Evolutionary conservation across 805 yeast genomes (phyloP), one percentile per base, ranked within the genome.

Genomic region (Starmera quercuum): DNA sequence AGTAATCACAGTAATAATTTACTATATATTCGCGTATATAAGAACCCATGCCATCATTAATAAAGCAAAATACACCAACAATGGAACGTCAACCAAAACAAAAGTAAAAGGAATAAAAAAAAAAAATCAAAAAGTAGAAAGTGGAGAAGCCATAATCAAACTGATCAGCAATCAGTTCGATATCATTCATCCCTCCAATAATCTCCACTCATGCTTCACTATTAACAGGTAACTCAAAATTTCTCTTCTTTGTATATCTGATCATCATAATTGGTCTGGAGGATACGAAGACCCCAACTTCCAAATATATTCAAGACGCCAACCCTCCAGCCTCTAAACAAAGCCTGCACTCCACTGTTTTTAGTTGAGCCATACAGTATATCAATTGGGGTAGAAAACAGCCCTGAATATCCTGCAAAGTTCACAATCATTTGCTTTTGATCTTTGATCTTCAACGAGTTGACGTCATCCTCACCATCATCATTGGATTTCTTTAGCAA

Each of bases 321-420:
- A 27, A 86, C 78, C 54, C 85, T 73, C 97, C 97, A 90, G 24
- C 97, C 98, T 45, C 90, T 72, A 68, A 84, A 88, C 18, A 80
- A 54, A 2, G 66, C 71, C 27, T 70, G 69, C 43, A 67, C 42
- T 1, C 78, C 71, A 31, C 65, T 56, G 23, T 68, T 63, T 7
- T 65, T 55, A 25, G 71, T 66, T 26, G 58, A 58, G 49, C 61
- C 35, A 29, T 61, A 27, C 48, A 47, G 28, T 6, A 73, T 56
- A 37, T 66, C 64, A 62, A 73, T 74, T 19, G 76, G 48, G 2
- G 83, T 69, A 32, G 67, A 68, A 45, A 69, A 62, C 40, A 75
- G 55, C 3, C 85, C 83, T 17, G 56, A 53, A 49, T 78, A 79
- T 6, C 65, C 70, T 10, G 66, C 72, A 29, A 78, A 75, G 15